Conservation (phyloP, 2,329 filamentous ascomycete genomes). For the Xenoacremonium recifei region DNA sequence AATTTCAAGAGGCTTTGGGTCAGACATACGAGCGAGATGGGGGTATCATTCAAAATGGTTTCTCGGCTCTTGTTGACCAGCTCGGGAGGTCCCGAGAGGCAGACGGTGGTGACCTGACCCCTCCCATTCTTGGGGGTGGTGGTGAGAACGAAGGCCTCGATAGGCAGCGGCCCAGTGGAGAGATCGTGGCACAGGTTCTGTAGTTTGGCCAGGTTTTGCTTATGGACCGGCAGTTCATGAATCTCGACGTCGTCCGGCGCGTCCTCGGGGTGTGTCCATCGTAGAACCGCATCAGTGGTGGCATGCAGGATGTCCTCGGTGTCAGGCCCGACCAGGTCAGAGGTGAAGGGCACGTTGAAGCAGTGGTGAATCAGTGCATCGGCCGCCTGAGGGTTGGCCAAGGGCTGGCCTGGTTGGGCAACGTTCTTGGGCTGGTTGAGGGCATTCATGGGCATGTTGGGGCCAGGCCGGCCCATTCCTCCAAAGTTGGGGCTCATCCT, state of each 20-base stretch:
- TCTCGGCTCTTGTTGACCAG: conserved; percentile 87
- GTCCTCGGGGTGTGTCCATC: conserved; percentile 91
- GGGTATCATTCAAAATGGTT: conserved; percentile 86
- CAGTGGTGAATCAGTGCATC: conserved; percentile 85
- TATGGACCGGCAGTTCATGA: conserved; percentile 89
- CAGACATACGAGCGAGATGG: conserved; percentile 80
- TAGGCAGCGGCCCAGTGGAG: conserved; percentile 65
- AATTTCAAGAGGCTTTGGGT: conserved; percentile 3
- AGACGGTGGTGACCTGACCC: conserved; percentile 80
- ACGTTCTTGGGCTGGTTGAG: conserved; percentile 59
- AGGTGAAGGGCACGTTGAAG: conserved; percentile 96
- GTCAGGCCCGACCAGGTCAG: conserved; percentile 87
- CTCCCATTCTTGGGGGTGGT: conserved; percentile 72
- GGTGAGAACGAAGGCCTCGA: conserved; percentile 81
- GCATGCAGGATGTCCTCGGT: conserved; percentile 94
- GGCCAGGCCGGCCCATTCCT: conserved; percentile 60
- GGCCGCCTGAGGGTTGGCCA: conserved; percentile 67
- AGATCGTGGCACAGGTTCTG: conserved; percentile 79
- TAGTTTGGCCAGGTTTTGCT: conserved; percentile 78
- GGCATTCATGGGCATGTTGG: conserved; percentile 54
- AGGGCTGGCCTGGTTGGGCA: conserved; percentile 50
- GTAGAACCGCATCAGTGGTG: conserved; percentile 79
- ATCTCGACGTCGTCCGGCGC: conserved; percentile 81
- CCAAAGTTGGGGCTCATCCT: conserved; percentile 67
- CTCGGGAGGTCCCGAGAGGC: conserved; percentile 83